Evolutionary conservation across 208 protist species (phyloP), one percentile per base, ranked within the genome.

Genomic region (Trypanosoma mega): DNA sequence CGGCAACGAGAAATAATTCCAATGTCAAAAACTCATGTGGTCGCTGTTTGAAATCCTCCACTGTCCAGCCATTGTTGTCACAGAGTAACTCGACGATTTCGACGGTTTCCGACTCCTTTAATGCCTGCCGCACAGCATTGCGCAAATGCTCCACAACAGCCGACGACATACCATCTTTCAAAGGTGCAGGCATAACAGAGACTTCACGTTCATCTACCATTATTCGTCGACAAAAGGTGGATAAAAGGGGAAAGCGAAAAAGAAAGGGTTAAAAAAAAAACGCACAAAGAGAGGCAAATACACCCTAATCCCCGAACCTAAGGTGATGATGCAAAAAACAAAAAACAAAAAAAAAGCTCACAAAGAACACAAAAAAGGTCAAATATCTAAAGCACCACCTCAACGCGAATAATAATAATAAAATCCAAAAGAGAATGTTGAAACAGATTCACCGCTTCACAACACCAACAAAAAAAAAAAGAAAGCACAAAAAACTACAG

Each of bases 1-100:
- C 63, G 12, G 77, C 78, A 21, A 92, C 54, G 23, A 97, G 81
- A 57, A 97, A 97, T 11, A 96, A 49, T 51, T 97, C 87, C 53
- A 96, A 45, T 7, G 21, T 47, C n/a, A 68, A 76, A 16, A 97
- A 64, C 11, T 70, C 59, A 64, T 93, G 73, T 29, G 80, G 83
- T 0, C 52, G 51, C 16, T 74, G 56, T 23, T 72, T 50, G 39
- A 95, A 80, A 18, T 89, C 74, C 36, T 96, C 88, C 6, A 82
- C 55, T 0, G 75, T 85, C 74, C 85, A 88, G 8, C 89, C 84
- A 56, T 92, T 97, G 50, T 83, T 90, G 30, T 95, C 87, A 12
- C 72, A 84, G 0, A 92, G 68, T 3, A 92, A 51, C 16, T 75
- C 69, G 1, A 96, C 65, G 18, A 91, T 37, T 62, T 89, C 81